A percentile compares a stretch with the other conserved stretches of the same genome.
phyloP scores from a whole-genome alignment of 2,329 filamentous ascomycete genomes.

The Aspergillus aculeatus region DNA sequence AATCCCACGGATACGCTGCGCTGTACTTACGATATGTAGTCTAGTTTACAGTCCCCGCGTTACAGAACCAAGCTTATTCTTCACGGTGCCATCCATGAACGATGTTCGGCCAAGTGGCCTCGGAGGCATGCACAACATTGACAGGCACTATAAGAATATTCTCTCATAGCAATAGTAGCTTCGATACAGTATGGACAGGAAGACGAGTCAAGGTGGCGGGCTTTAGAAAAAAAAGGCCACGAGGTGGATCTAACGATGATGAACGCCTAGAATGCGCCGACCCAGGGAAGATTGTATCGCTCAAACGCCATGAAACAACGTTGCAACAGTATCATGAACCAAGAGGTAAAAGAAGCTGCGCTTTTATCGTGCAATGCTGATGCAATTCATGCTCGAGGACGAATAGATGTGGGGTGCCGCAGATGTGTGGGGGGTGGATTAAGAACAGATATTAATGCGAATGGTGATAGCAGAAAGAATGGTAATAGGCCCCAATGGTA shows the following conservation, averaged over 20 bases:
- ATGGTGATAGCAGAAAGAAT: not conserved
- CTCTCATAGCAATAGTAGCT: slow-evolving; percentile 13
- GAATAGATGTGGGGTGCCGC: not conserved
- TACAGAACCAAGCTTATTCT: not conserved
- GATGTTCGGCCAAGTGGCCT: not conserved
- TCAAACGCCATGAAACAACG: slow-evolving; percentile 16
- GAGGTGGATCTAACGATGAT: slow-evolving; percentile 13
- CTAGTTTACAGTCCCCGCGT: not conserved
- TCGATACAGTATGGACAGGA: slow-evolving; percentile 7
- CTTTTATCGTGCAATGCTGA: slow-evolving; percentile 6
- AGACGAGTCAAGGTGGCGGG: not conserved
- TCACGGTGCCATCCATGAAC: not conserved
- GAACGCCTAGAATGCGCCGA: slow-evolving; percentile 30
- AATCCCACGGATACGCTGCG: not conserved
- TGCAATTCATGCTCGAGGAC: slow-evolving; percentile 5
- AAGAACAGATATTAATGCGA: slow-evolving; percentile 1
- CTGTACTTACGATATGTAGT: not conserved
- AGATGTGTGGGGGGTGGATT: not conserved
- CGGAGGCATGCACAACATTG: not conserved
- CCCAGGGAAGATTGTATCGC: slow-evolving; percentile 15
- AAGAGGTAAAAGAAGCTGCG: not conserved
- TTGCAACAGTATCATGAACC: slow-evolving; percentile 8
- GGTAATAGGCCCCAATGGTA: not conserved
- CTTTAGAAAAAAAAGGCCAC: not conserved
- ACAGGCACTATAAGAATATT: slow-evolving; percentile 6